phyloP scores from a whole-genome alignment of 495 filamentous ascomycete species.

The Daldinia loculata region DNA sequence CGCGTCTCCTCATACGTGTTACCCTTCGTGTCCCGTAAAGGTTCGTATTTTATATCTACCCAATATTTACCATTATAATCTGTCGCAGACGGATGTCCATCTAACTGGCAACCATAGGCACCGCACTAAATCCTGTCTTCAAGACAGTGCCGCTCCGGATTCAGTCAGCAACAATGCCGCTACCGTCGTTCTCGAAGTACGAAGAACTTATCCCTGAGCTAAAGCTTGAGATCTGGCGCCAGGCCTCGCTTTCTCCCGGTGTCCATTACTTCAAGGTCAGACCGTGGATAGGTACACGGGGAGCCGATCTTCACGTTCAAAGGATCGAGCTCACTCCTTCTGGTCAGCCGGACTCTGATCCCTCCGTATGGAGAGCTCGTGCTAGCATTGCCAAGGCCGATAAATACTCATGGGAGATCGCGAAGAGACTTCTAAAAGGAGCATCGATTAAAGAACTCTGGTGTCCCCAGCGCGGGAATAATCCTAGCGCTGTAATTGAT shows the following conservation, averaged over 20 bases:
- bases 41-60: not conserved
- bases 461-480: not conserved
- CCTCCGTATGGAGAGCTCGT: slow-evolving; percentile 14
- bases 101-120: not conserved
- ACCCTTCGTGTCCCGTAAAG: not conserved
- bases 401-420: not conserved
- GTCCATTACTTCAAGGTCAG: slow-evolving; percentile 9
- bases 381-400: not conserved
- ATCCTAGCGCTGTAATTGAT: not conserved
- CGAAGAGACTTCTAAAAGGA: not conserved
- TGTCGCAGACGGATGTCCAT: not conserved
- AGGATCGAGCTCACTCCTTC: not conserved
- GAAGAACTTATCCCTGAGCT: slow-evolving; percentile 18
- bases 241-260: not conserved
- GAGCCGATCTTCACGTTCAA: not conserved
- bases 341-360: not conserved
- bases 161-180: not conserved
- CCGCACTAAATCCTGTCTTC: not conserved
- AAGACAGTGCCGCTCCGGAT: not conserved
- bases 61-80: not conserved
- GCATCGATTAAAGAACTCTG: not conserved
- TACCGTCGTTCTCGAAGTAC: not conserved
- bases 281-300: not conserved
- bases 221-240: slow-evolving; percentile 29
- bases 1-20: not conserved